These are phyloP conservation scores for Colletotrichum scovillei DNA, from an alignment of 2,329 filamentous ascomycete genomes.

Conservation along the genomic window DNA sequence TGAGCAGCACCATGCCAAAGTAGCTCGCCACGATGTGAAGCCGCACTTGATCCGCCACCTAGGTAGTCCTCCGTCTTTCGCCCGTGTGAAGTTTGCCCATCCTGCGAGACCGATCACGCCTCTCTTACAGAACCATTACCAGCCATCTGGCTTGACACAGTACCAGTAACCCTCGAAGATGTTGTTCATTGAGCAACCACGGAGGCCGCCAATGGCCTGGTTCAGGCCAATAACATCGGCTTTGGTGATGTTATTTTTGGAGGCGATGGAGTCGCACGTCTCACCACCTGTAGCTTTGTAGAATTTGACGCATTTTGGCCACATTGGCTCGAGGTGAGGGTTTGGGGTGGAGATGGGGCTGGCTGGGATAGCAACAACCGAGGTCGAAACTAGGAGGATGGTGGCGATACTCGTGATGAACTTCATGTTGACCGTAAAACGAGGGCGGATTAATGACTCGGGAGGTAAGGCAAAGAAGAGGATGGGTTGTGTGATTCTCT, in stretches of 20 bases:
- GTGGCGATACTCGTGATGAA: not conserved
- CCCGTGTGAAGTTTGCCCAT: not conserved
- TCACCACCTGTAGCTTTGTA: slow-evolving; percentile 16
- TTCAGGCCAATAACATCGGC: slow-evolving; percentile 40
- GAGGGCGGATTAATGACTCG: not conserved
- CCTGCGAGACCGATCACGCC: not conserved
- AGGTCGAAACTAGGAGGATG: not conserved
- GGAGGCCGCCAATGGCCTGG: slow-evolving; percentile 31
- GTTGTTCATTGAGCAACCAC: slow-evolving; percentile 14
- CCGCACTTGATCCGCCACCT: not conserved
- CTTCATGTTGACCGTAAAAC: not conserved
- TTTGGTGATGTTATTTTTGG: slow-evolving; percentile 41
- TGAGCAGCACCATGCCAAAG: not conserved
- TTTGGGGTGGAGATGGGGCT: not conserved
- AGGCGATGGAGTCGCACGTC: slow-evolving; percentile 37
- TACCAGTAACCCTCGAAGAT: slow-evolving; percentile 35
- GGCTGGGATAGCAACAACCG: not conserved
- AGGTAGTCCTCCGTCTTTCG: not conserved
- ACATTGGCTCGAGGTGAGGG: not conserved
- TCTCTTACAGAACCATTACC: not conserved
- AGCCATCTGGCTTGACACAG: slow-evolving; percentile 36
- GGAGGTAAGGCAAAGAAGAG: not conserved
- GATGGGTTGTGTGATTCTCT: not conserved
- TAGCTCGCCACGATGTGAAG: not conserved
- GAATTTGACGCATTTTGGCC: slow-evolving; percentile 14